Evolutionary conservation across 371 early-diverging fungal species (phyloP), one percentile per base, ranked within the genome.

Genomic region (Umbelopsis sp.): DNA sequence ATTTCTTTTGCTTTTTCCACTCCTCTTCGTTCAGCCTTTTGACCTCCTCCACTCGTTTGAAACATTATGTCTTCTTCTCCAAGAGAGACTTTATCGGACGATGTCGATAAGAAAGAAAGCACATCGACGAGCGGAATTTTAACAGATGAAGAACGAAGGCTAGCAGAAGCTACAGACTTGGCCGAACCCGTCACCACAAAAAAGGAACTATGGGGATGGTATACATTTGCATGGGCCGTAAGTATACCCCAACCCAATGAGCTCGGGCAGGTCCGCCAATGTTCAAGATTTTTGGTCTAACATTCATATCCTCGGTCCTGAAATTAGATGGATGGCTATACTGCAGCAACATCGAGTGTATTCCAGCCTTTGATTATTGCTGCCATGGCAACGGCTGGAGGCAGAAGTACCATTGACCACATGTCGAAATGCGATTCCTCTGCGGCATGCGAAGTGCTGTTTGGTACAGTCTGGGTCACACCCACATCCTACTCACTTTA

Each of bases 401-500:
- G 57, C 3, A 29, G 57, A 12, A 57, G 57, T 4, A 57, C 57
- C 3, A 12, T 57, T 37, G 57, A 57, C 29, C 57, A 57, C n/a
- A 35, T 9, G 4, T 35, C 29, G 0, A 10, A n/a, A 0, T 44
- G 50, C 29, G 29, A n/a, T 3, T 50, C 50, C 24, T 16, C 14
- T 20, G 8, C 9, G 18, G 12, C 45, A 48, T 89, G 89, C 64
- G 79, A 71, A 51, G 83, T 85, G 52, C 50, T 74, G 63, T 76
- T 86, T 44, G 87, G 87, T 52, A 69, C 73, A 1, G 35, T 70
- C 16, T 87, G 80, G 80, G 64, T 86, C 32, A 76, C 82, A 65
- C 83, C 90, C 0, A 71, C 85, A 1, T 74, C 81, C 37, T 85
- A 83, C 66, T 74, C 84, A 44, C 73, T 90, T 44, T 88, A 88